Evolutionary conservation across 805 yeast genomes (phyloP), one percentile per base, ranked within the genome.

Genomic region (Saturnispora sanitii): DNA sequence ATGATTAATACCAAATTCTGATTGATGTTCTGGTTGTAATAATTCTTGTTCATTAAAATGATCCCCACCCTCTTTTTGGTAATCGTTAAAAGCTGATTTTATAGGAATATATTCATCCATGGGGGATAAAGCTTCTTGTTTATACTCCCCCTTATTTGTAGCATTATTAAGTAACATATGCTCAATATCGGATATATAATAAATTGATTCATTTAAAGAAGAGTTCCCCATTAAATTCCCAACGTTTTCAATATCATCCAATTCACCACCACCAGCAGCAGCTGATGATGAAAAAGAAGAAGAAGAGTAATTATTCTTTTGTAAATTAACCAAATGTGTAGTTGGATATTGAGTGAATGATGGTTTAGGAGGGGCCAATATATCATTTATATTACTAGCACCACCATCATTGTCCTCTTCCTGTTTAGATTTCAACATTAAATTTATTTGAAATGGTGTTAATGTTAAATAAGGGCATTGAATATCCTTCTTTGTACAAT

Each of bases 381-480:
- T 9, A 22, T n/a, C n/a, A n/a, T n/a, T n/a, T n/a, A n/a, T n/a
- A n/a, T n/a, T n/a, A n/a, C n/a, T n/a, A n/a, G n/a, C n/a, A n/a
- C n/a, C n/a, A n/a, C n/a, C n/a, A 9, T 33, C 36, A 4, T 25
- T 32, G 6, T 9, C n/a, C 18, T 28, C 19, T 6, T 19, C 26
- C 21, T 31, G 27, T 4, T 9, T 31, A 5, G 37, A 17, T 8
- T 29, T 35, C 25, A 37, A 19, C 5, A 45, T 35, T 16, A 21
- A 28, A 22, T 38, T 18, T 7, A 43, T 36, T 33, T 43, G 45
- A 25, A 25, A 43, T 4, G 49, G 49, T n/a, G 46, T 45, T 44
- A 46, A 41, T 8, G 42, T 36, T n/a, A 40, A 25, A 27, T 43
- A 46, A 0, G 50, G 38, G 26, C 48, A 47, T 15, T 9, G 5